phyloP scores from a whole-genome alignment of 352 stramenopile species.

The Globisporangium iwayamae region DNA sequence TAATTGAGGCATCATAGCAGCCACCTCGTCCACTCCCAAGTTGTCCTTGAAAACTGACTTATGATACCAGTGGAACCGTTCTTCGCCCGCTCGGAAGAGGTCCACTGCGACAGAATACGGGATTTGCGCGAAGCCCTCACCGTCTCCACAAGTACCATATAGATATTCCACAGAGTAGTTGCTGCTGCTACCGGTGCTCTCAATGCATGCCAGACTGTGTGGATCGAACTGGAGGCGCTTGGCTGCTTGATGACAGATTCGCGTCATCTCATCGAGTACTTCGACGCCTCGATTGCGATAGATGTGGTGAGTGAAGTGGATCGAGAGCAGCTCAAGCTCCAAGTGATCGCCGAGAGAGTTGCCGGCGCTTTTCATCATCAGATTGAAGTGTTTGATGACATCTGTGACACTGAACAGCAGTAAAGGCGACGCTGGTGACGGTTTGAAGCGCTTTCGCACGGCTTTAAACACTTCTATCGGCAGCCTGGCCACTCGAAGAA shows the following conservation, averaged over 20 bases:
- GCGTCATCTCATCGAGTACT: not conserved
- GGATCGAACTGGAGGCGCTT: conserved; percentile 38
- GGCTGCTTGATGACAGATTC: conserved; percentile 14
- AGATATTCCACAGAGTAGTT: conserved; percentile 19
- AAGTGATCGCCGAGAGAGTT: conserved; percentile 13
- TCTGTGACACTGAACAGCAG: conserved; percentile 42
- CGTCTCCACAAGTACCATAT: conserved; percentile 47
- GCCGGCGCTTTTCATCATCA: conserved; percentile 42
- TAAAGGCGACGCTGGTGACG: conserved; percentile 27
- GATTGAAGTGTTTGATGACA: conserved; percentile 40
- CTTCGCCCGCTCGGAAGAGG: conserved; percentile 47
- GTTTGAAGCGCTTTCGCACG: conserved; percentile 22
- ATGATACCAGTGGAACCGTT: conserved; percentile 68
- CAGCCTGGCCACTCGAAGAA: conserved; percentile 33
- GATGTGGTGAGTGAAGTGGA: conserved; percentile 39
- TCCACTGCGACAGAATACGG: conserved; percentile 23
- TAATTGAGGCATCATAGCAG: not conserved
- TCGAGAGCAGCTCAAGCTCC: conserved; percentile 39
- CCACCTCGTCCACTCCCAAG: not conserved
- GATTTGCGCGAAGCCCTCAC: conserved; percentile 34
- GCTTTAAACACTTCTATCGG: conserved; percentile 38
- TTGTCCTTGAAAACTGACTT: conserved; percentile 26
- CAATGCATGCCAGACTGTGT: conserved; percentile 24
- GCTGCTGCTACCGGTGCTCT: conserved; percentile 17
- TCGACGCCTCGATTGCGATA: conserved; percentile 5